Conservation (phyloP, 768 basidiomycete genomes). For the Rhizopogon rudus region DNA sequence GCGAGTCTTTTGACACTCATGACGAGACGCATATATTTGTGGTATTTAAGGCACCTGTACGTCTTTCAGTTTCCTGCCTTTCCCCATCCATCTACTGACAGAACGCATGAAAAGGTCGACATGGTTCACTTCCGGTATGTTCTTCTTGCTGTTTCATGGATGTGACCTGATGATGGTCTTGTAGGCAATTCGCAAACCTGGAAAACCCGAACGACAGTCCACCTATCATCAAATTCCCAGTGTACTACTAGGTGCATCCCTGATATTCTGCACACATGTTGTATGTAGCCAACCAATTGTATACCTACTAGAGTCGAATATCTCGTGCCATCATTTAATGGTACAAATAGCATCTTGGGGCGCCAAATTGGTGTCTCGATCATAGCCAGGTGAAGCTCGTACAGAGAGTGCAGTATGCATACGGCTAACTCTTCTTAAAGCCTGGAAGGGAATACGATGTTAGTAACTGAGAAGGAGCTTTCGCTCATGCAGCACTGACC, state of each 20-base stretch:
- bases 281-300: too few species aligned
- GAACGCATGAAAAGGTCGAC: constrained; percentile 45
- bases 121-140: constrained; percentile 69
- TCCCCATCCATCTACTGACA: not conserved
- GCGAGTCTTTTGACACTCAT: constrained; percentile 79
- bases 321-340: not conserved
- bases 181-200: constrained; percentile 50
- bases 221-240: constrained; percentile 58
- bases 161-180: not conserved
- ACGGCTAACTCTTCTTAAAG: constrained; percentile 27
- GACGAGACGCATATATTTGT: constrained; percentile 80
- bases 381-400: not conserved
- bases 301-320: not conserved
- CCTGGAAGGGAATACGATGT: constrained; percentile 10
- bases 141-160: not conserved
- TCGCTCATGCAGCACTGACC: constrained; percentile 37
- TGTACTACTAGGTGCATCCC: constrained; percentile 39
- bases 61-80: constrained; percentile 12
- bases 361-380: not conserved
- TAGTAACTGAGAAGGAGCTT: not conserved
- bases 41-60: constrained; percentile 79
- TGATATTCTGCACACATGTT: not conserved
- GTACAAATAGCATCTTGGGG: not conserved
- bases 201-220: constrained; percentile 48
- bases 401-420: not conserved